These are phyloP conservation scores for Boletales sp. DNA, from an alignment of 768 basidiomycete genomes.

Conservation along the genomic window DNA sequence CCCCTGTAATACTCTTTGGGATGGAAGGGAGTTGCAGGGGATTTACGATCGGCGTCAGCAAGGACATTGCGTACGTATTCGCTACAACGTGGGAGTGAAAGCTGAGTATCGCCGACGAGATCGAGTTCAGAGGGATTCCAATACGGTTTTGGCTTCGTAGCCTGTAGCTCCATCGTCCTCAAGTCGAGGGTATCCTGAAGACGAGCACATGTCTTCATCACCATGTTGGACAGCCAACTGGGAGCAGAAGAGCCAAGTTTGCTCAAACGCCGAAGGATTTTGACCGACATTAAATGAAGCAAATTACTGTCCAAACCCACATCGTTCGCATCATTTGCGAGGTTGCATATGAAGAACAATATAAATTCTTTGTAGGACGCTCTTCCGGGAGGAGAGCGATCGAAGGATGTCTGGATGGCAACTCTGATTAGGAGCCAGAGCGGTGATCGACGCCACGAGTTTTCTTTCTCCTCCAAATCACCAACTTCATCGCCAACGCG, in stretches of 20 bases:
- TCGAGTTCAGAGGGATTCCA: not conserved
- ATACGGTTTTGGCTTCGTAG: conserved; percentile 7
- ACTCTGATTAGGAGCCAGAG: not conserved
- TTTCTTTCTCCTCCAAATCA: no score
- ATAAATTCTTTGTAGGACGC: conserved; percentile 47
- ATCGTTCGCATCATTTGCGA: conserved; percentile 19
- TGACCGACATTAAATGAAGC: not conserved
- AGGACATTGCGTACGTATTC: conserved; percentile 26
- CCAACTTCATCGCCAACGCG: not conserved
- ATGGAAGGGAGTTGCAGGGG: conserved; percentile 5
- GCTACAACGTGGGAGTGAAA: conserved; percentile 31
- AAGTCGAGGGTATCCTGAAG: not conserved
- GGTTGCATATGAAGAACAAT: conserved; percentile 34
- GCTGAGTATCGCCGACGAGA: conserved; percentile 23
- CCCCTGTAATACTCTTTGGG: not conserved
- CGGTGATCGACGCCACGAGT: not conserved
- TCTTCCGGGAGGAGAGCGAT: conserved; percentile 3
- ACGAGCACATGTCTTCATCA: not conserved
- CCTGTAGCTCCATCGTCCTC: not conserved
- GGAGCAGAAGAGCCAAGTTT: not conserved
- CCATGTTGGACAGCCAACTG: not conserved
- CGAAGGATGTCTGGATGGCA: conserved; percentile 24
- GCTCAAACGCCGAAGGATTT: conserved; percentile 1
- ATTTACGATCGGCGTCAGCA: not conserved
- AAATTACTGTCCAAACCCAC: not conserved